These are phyloP conservation scores for Spizellomyces punctatus DNA, from an alignment of 192 early-diverging fungal species.

Conservation along the genomic window DNA sequence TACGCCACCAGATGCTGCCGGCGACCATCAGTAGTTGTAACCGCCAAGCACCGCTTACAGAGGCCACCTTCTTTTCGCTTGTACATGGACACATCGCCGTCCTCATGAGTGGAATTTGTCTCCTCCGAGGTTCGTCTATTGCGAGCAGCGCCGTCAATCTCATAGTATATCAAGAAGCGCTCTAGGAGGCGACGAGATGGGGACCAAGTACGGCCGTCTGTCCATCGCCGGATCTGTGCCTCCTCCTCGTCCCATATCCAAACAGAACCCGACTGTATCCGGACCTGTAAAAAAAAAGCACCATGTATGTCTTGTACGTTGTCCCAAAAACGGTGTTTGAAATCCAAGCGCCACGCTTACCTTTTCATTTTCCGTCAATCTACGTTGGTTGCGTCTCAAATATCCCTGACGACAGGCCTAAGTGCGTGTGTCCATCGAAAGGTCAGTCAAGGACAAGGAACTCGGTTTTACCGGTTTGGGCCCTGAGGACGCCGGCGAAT, in stretches of 20 bases:
- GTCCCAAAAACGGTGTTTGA: not conserved
- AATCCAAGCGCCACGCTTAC: conserved; percentile 4
- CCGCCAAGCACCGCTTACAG: conserved; percentile 24
- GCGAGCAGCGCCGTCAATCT: conserved; percentile 4
- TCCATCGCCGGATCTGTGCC: conserved; percentile 23
- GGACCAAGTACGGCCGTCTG: conserved; percentile 20
- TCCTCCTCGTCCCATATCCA: conserved; percentile 31
- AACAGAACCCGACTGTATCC: conserved; percentile 9
- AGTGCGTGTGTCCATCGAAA: no score
- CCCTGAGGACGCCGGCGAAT: not conserved
- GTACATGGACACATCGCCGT: not conserved
- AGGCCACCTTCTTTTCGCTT: conserved; percentile 10
- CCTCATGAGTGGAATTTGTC: not conserved
- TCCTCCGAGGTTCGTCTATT: not conserved
- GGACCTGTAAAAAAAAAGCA: not conserved
- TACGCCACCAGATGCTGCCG: conserved; percentile 26
- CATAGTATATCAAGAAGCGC: conserved; percentile 16
- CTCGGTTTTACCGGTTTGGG: not conserved
- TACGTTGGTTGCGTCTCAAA: conserved; percentile 14
- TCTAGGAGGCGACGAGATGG: conserved; percentile 25
- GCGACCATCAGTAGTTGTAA: conserved; percentile 14
- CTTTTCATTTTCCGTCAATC: conserved; percentile 25
- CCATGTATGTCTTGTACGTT: not conserved
- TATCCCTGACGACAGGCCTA: conserved; percentile 20
- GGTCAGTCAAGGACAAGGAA: not conserved